Evolutionary conservation across 768 basidiomycete genomes (phyloP), one percentile per base, ranked within the genome.

Genomic region (Erythrobasidium yunnanense): DNA sequence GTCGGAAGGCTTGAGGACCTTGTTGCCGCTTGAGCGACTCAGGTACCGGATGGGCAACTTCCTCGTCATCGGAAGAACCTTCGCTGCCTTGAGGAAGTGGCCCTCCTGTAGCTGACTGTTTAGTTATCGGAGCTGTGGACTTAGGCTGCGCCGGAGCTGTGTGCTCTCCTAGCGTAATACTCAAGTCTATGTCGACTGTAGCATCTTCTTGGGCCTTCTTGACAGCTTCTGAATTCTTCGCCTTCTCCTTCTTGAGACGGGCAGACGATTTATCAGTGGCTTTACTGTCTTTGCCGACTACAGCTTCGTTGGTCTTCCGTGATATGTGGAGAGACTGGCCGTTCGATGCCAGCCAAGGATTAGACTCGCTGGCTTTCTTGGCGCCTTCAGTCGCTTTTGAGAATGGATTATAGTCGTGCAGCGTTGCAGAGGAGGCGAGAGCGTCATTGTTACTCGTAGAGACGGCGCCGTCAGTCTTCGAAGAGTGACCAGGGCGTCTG

Each of bases 171-270:
- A 66, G 33, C 6, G 42, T 27, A 23, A 38, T 8, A 15, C 56
- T 29, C 25, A 66, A 15, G 27, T 66, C 65, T 25, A 66, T 56
- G n/a, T 66, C 65, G 7, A 66, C 65, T 15, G 23, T 29, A 5
- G 65, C 65, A 23, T 66, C 65, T 8, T 25, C 23, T 32, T 74
- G 76, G 47, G 81, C 78, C 72, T 90, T 93, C 71, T 84, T 83
- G 51, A 91, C 79, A 72, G 84, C 84, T 74, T 85, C 83, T 70
- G 84, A 84, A 1, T 86, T 84, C 73, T 88, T 90, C 42, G 82
- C 80, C 29, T 77, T 74, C 6, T 79, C 74, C 54, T 66, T 66
- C 54, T 55, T 35, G 27, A 66, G 51, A 15, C 47, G 42, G 18
- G 51, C 23, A 78, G 47, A 25, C 2, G 29, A 22, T 79, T 63